Conservation (phyloP, 257 asterid genomes). For the Gentiana straminea region DNA sequence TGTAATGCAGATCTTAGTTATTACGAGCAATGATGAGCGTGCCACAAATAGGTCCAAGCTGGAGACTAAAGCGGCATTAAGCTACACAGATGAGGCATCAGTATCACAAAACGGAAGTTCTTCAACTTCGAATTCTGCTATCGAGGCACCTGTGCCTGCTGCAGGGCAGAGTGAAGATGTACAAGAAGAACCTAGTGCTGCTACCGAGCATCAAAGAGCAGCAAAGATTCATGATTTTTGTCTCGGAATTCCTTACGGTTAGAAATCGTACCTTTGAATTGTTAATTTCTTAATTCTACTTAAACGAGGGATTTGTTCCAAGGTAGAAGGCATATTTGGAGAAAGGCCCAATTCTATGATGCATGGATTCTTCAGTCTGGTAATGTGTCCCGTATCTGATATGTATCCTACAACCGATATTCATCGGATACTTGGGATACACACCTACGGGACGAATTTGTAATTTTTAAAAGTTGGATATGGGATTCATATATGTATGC, state of each 20-base stretch:
- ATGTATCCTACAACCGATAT: no score
- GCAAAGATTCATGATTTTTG: constrained; percentile 94
- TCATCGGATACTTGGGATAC: no score
- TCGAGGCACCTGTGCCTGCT: constrained; percentile 21
- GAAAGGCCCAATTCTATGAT: no score
- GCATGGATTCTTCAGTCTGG: no score
- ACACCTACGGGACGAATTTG: no score
- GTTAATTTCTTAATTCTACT: background rate
- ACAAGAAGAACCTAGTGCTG: constrained; percentile 26
- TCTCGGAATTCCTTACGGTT: constrained; percentile 89
- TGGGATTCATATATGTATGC: no score
- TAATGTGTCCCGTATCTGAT: no score
- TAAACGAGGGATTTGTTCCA: no score
- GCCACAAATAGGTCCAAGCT: constrained; percentile 26
- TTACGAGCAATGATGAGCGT: constrained; percentile 38
- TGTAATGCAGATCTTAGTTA: constrained; percentile 30
- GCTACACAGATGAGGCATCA: constrained; percentile 37
- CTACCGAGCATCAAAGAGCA: constrained; percentile 37
- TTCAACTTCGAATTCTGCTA: constrained; percentile 21
- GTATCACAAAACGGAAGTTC: constrained; percentile 35
- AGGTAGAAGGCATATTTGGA: no score
- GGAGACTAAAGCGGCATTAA: constrained; percentile 25
- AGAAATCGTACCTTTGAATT: constrained; percentile 14
- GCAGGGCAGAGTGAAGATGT: constrained; percentile 27
- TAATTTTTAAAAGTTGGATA: no score